A percentile compares a stretch with the other conserved stretches of the same genome.
phyloP scores from a whole-genome alignment of 139 green algal species.

The Raphidocelis subcapitata region DNA sequence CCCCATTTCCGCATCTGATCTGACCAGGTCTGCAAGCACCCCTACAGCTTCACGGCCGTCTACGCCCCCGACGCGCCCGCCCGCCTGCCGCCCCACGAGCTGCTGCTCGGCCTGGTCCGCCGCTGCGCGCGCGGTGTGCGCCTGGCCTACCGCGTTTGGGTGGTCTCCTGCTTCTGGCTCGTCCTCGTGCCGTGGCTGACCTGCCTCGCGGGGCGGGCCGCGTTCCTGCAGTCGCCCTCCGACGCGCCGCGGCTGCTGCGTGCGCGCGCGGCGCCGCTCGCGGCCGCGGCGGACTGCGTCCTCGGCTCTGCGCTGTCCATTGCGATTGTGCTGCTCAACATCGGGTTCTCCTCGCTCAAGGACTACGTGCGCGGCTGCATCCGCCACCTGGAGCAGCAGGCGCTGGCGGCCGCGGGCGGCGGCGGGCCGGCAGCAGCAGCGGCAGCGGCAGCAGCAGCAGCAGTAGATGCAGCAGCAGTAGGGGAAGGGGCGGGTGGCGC shows the following conservation, averaged over 20 bases:
- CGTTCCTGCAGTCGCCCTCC: conserved; percentile 35
- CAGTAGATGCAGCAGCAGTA: too few species aligned
- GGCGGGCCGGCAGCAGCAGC: neutral
- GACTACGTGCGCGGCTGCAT: conserved; percentile 46
- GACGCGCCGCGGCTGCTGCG: conserved; percentile 16
- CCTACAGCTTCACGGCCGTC: conserved; percentile 63
- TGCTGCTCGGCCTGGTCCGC: conserved; percentile 38
- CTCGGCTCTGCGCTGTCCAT: conserved; percentile 28
- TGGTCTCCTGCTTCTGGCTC: conserved; percentile 61
- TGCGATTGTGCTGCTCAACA: conserved; percentile 31
- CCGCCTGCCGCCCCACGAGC: conserved; percentile 43
- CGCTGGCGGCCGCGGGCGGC: neutral
- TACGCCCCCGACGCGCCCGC: conserved; percentile 54
- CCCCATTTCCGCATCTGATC: too few species aligned
- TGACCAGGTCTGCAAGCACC: conserved; percentile 64
- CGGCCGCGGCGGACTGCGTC: conserved; percentile 55
- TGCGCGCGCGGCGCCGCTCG: conserved; percentile 18
- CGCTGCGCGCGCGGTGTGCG: conserved; percentile 6
- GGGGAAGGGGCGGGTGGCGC: too few species aligned
- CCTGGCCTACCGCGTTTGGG: conserved; percentile 28
- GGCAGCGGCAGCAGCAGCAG: neutral
- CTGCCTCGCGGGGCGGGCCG: conserved; percentile 47
- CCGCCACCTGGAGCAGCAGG: conserved; percentile 35
- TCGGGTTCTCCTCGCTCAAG: conserved; percentile 21
- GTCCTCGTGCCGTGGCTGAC: conserved; percentile 53